phyloP scores from a whole-genome alignment of 2,329 filamentous ascomycete genomes.

The Zymoseptoria tritici region DNA sequence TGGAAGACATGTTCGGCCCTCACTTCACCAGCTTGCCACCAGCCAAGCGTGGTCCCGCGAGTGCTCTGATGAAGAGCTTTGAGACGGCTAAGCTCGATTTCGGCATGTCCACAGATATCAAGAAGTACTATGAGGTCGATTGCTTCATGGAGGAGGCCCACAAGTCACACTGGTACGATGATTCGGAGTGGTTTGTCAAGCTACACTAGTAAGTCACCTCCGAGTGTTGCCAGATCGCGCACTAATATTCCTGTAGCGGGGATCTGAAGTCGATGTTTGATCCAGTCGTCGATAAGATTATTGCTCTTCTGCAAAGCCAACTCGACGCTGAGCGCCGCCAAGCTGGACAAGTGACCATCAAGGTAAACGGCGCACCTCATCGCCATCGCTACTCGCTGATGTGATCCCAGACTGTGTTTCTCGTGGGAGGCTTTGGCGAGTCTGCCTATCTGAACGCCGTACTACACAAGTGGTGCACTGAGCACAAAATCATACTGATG shows the following conservation, averaged over 20 bases:
- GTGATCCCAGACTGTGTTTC: constrained; percentile 8
- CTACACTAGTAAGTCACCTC: constrained; percentile 3
- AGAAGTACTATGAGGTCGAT: not conserved
- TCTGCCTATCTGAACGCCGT: constrained; percentile 6
- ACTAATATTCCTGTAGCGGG: no score
- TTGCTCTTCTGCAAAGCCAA: constrained; percentile 7
- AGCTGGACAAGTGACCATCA: constrained; percentile 3
- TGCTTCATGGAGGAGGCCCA: constrained; percentile 5
- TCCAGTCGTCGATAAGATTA: constrained; percentile 5
- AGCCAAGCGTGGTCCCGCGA: constrained; percentile 6
- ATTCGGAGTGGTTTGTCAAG: not conserved
- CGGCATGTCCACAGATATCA: not conserved
- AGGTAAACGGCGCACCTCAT: not conserved
- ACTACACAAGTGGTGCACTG: constrained; percentile 2
- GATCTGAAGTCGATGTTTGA: constrained; percentile 9
- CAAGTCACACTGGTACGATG: not conserved
- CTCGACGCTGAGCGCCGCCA: constrained; percentile 5
- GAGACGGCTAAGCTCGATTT: not conserved
- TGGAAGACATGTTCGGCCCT: no score
- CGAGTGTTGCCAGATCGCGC: constrained; percentile 1
- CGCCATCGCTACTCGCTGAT: no score
- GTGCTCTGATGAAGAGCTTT: constrained; percentile 11
- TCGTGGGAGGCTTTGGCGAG: constrained; percentile 12
- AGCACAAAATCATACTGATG: not conserved
- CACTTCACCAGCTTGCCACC: constrained; percentile 2